These are phyloP conservation scores for Beauveria caledonica DNA, from an alignment of 2,329 filamentous ascomycete species.

Conservation along the genomic window DNA sequence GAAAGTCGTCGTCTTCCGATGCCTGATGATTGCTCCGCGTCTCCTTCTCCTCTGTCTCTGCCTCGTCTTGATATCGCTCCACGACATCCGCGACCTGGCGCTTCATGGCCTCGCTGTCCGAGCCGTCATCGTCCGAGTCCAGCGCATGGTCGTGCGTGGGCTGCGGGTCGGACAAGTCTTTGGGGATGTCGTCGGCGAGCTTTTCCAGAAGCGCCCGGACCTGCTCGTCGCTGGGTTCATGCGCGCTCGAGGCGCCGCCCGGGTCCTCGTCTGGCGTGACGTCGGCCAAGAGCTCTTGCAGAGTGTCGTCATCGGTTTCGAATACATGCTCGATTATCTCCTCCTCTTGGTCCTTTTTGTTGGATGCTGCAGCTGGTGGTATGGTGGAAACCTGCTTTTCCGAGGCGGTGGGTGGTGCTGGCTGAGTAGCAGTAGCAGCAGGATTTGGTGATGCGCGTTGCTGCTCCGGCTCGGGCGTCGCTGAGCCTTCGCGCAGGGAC, in stretches of 20 bases:
- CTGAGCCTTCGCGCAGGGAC: conserved; percentile 36
- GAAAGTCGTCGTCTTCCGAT: conserved; percentile 7
- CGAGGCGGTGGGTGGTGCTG: background rate
- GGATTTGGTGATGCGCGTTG: conserved; percentile 14
- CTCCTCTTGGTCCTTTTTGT: conserved; percentile 15
- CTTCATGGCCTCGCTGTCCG: conserved; percentile 43
- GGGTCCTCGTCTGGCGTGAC: conserved; percentile 28
- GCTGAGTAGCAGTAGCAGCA: background rate
- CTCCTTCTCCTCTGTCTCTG: conserved; percentile 26
- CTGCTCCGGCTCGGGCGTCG: conserved; percentile 9
- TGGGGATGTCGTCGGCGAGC: conserved; percentile 25
- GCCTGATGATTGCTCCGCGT: conserved; percentile 8
- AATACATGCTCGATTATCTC: conserved; percentile 32
- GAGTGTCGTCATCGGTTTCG: conserved; percentile 41
- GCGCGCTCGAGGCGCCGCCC: conserved; percentile 7
- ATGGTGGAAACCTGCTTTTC: background rate
- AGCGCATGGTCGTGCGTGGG: conserved; percentile 1
- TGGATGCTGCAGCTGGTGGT: too few relatives aligned
- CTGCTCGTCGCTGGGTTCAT: conserved; percentile 23
- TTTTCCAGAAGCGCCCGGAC: conserved; percentile 30
- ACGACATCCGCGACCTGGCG: conserved; percentile 37
- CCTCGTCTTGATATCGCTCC: conserved; percentile 38
- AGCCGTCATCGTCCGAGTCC: conserved; percentile 29
- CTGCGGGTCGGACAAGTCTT: conserved; percentile 13
- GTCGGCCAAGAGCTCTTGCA: conserved; percentile 43